Evolutionary conservation across 371 early-diverging fungal genomes (phyloP).

Genomic region (Circinella umbellata): DNA sequence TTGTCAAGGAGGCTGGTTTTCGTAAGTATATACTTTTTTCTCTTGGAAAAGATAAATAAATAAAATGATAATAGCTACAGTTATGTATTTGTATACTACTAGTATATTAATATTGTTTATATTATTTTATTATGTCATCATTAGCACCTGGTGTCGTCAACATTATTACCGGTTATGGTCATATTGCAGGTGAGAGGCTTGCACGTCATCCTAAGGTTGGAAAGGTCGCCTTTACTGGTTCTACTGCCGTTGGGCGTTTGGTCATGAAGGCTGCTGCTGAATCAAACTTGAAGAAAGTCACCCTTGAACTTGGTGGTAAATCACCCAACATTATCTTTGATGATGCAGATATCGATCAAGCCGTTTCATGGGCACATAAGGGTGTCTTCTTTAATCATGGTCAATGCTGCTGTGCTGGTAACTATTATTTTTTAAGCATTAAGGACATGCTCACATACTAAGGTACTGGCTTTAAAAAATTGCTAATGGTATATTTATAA

Average conservation of each 20-base stretch:
- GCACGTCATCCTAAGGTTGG: slow-evolving; percentile 44
- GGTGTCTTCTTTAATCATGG: slow-evolving; percentile 85
- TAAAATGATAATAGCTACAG: too few relatives aligned
- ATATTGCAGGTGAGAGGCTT: slow-evolving; percentile 39
- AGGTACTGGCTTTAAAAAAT: too few relatives aligned
- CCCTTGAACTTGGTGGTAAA: slow-evolving; percentile 85
- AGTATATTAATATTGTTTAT: slow-evolving; percentile 50
- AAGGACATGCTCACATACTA: too few relatives aligned
- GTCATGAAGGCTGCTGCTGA: slow-evolving; percentile 62
- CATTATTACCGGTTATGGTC: slow-evolving; percentile 60
- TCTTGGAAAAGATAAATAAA: too few relatives aligned
- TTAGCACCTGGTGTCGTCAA: slow-evolving; percentile 71
- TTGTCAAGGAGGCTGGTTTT: slow-evolving; percentile 57
- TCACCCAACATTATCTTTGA: slow-evolving; percentile 48
- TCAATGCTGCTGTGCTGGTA: slow-evolving; percentile 82
- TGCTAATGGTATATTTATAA: background rate
- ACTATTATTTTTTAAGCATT: background rate
- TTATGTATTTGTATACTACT: slow-evolving; percentile 14
- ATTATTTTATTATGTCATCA: too few relatives aligned
- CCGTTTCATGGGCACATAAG: slow-evolving; percentile 71
- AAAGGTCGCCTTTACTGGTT: slow-evolving; percentile 73
- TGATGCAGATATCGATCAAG: slow-evolving; percentile 85
- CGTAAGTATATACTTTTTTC: background rate
- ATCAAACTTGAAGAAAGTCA: slow-evolving; percentile 76
- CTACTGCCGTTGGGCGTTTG: slow-evolving; percentile 57